These are phyloP conservation scores for Calonectria hongkongensis DNA, from an alignment of 2,329 filamentous ascomycete genomes.

Conservation along the genomic window DNA sequence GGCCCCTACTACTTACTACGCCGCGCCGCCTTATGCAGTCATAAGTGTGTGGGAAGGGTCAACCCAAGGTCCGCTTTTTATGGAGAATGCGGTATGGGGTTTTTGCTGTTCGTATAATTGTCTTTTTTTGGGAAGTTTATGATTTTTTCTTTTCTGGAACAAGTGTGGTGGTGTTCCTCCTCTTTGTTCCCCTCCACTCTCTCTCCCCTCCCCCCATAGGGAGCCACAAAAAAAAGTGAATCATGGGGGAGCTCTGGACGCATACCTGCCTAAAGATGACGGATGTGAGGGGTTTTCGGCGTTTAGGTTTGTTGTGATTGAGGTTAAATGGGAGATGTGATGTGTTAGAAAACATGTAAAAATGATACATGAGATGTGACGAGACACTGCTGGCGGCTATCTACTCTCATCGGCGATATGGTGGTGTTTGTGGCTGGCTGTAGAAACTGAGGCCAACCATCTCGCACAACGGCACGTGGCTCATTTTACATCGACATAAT, in stretches of 20 bases:
- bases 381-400: background rate
- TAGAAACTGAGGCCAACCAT: no score
- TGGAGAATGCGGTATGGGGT: background rate
- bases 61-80: background rate
- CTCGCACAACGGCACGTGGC: no score
- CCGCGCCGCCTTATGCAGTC: background rate
- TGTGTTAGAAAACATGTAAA: background rate
- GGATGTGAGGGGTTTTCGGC: constrained; percentile 6
- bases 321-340: constrained; percentile 10
- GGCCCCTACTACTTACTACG: constrained; percentile 2
- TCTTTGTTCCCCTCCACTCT: background rate
- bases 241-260: background rate
- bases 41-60: background rate
- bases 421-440: background rate
- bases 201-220: no score
- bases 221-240: background rate
- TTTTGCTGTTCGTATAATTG: background rate
- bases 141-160: background rate
- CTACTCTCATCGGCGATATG: background rate
- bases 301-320: background rate
- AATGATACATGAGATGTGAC: constrained; percentile 17
- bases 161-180: no score
- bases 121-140: background rate
- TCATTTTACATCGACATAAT: no score
- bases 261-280: background rate